Evolutionary conservation across 2,329 filamentous ascomycete genomes (phyloP).

Genomic region (Plectosphaerella sp.): DNA sequence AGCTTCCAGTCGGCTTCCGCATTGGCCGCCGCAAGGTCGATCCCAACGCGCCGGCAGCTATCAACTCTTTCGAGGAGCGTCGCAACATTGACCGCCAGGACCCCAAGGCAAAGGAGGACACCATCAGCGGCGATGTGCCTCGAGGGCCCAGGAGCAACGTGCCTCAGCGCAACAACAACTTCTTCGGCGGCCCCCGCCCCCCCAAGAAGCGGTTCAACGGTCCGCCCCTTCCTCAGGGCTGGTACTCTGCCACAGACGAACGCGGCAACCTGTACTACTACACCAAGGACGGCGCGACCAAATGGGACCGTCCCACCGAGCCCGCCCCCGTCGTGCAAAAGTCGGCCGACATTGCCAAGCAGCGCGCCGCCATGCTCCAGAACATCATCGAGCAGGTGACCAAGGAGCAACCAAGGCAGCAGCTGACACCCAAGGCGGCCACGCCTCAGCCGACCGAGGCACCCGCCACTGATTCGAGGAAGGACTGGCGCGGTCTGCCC

Average conservation of each 20-base stretch:
- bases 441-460: constrained; percentile 60
- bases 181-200: constrained; percentile 42
- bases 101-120: constrained; percentile 28
- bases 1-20: constrained; percentile 83
- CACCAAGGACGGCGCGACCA: constrained; percentile 69
- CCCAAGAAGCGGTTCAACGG: constrained; percentile 52
- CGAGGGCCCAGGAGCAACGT: constrained; percentile 58
- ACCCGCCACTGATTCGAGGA: constrained; percentile 53
- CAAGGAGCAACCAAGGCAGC: constrained; percentile 42
- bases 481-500: constrained; percentile 65
- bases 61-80: constrained; percentile 58
- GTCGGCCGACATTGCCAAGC: constrained; percentile 56
- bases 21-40: constrained; percentile 89
- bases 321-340: constrained; percentile 63
- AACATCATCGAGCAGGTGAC: constrained; percentile 84
- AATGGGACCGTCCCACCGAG: constrained; percentile 74
- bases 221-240: constrained; percentile 68
- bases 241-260: constrained; percentile 71
- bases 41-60: constrained; percentile 48
- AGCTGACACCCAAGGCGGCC: constrained; percentile 43
- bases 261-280: constrained; percentile 83
- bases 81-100: constrained; percentile 44
- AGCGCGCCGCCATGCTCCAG: constrained; percentile 70
- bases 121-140: constrained; percentile 45
- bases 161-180: constrained; percentile 47